Evolutionary conservation across 805 yeast genomes (phyloP).

Genomic region (Metschnikowia cerradonensis): DNA sequence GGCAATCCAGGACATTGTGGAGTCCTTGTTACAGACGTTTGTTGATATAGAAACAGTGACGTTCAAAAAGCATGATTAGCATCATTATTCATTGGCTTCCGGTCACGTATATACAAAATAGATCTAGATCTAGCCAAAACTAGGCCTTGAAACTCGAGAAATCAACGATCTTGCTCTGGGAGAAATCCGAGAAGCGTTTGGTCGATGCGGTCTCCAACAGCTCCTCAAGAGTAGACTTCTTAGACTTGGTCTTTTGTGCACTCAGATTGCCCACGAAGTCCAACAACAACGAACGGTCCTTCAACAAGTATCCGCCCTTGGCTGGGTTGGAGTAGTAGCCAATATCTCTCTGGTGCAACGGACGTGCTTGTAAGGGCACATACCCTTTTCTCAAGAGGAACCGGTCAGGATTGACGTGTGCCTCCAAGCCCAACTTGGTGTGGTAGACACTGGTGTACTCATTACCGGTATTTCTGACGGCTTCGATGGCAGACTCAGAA

Average conservation of each 20-base stretch:
- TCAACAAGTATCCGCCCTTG: conserved; percentile 70
- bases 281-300: conserved; percentile 36
- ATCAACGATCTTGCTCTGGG: conserved; percentile 12
- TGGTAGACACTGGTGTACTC: conserved; percentile 69
- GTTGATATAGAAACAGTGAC: conserved; percentile 28
- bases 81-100: not conserved
- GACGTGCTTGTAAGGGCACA: conserved; percentile 81
- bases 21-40: conserved; percentile 33
- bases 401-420: conserved; percentile 72
- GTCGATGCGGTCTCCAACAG: conserved; percentile 32
- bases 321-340: conserved; percentile 68
- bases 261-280: conserved; percentile 27
- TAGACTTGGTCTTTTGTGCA: conserved; percentile 16
- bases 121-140: not conserved
- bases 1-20: conserved; percentile 39
- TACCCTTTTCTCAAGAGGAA: conserved; percentile 69
- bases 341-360: conserved; percentile 76
- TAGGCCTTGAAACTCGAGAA: conserved; percentile 8
- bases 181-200: conserved; percentile 15
- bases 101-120: not conserved
- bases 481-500: conserved; percentile 63
- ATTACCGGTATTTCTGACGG: conserved; percentile 72
- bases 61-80: not conserved
- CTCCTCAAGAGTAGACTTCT: conserved; percentile 34
- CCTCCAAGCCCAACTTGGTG: conserved; percentile 59